phyloP scores from a whole-genome alignment of 2,329 filamentous ascomycete species.

The Epichloe sp. region DNA sequence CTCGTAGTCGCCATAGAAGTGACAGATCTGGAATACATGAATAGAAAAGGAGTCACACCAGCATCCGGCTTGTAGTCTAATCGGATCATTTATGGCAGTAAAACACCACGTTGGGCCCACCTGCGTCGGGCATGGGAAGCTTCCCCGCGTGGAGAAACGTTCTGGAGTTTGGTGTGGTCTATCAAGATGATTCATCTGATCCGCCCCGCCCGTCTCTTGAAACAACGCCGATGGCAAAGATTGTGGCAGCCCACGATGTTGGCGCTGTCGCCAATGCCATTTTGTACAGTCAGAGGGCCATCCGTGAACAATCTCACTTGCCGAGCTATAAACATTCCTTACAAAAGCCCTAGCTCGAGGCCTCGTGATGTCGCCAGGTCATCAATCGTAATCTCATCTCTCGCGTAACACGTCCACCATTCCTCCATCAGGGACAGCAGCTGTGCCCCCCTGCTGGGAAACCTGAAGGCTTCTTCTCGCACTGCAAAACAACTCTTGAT shows the following conservation, averaged over 20 bases:
- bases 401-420: neutral
- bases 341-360: conserved; percentile 1
- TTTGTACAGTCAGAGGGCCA: too few species aligned
- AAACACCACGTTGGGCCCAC: too few species aligned
- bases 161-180: neutral
- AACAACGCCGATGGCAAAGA: neutral
- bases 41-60: too few species aligned
- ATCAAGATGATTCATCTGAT: too few species aligned
- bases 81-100: too few species aligned
- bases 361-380: neutral
- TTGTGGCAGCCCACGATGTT: neutral
- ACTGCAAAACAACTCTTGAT: conserved; percentile 1
- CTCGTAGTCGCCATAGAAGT: too few species aligned
- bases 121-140: too few species aligned
- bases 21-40: too few species aligned
- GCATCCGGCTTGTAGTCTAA: neutral
- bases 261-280: neutral
- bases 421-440: neutral
- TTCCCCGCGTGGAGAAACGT: neutral
- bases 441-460: neutral
- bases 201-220: too few species aligned
- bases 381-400: neutral
- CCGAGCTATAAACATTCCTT: neutral
- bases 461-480: neutral
- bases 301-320: too few species aligned